Percentiles rank a stretch among this genome's conserved stretches.
Conservation (phyloP, 352 stramenopile genomes). For the Phytophthora capsici region DNA sequence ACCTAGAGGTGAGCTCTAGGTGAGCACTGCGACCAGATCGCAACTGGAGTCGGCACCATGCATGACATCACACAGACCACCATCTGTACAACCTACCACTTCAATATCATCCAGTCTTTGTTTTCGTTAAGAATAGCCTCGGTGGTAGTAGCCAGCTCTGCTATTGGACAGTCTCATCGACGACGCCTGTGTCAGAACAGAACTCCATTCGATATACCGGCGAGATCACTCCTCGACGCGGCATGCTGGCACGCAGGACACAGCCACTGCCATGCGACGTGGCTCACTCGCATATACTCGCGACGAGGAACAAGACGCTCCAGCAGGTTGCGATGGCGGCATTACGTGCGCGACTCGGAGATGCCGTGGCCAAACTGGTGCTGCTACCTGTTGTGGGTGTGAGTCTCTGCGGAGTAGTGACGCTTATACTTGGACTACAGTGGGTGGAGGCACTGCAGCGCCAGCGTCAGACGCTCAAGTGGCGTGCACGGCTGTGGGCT, state of each 20-base stretch:
- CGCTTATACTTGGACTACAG: conserved; percentile 57
- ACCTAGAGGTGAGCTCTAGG: not conserved
- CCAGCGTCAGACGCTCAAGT: conserved; percentile 21
- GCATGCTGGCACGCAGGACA: conserved; percentile 12
- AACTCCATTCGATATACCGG: conserved; percentile 12
- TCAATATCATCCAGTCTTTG: conserved; percentile 6
- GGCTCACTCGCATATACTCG: conserved; percentile 25
- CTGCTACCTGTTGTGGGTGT: conserved; percentile 70
- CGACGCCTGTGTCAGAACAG: conserved; percentile 20
- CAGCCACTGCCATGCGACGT: not conserved
- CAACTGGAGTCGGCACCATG: not conserved
- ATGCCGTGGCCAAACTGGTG: conserved; percentile 56
- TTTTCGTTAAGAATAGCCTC: not conserved
- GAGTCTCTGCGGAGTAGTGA: conserved; percentile 65
- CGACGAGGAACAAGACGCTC: conserved; percentile 15
- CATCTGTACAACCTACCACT: conserved; percentile 1
- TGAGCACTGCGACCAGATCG: conserved; percentile 6
- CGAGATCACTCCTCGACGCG: conserved; percentile 12
- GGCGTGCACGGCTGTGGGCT: conserved; percentile 22
- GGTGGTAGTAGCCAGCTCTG: conserved; percentile 1
- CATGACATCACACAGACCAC: conserved; percentile 3
- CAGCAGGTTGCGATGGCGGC: conserved; percentile 8
- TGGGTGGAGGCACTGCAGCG: conserved; percentile 63
- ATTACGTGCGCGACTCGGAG: conserved; percentile 29
- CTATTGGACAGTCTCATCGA: not conserved